Percentiles rank a stretch among this genome's conserved stretches.
Evolutionary conservation across 2,329 filamentous ascomycete species (phyloP).

Genomic region (Hypoxylon sp.): DNA sequence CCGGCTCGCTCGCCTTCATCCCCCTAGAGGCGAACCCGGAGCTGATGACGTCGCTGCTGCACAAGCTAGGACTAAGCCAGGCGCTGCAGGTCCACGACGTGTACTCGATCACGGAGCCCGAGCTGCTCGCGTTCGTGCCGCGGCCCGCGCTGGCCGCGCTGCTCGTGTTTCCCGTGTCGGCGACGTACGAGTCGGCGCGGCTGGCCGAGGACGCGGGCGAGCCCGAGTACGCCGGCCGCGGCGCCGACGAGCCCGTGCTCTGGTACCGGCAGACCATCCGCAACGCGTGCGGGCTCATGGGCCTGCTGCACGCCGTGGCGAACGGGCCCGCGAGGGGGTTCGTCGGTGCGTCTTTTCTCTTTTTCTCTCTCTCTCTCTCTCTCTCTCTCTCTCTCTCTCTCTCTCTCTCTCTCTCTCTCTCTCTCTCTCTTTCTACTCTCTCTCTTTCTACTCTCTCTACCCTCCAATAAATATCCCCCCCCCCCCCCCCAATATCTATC

Average conservation of each 20-base stretch:
- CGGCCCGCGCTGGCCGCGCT: conserved; percentile 89
- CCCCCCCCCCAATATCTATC: conserved; percentile 43
- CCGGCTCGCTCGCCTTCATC: conserved; percentile 62
- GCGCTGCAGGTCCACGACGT: conserved; percentile 87
- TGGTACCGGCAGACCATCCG: conserved; percentile 97
- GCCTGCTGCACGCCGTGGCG: conserved; percentile 81
- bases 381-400: conserved; percentile 33
- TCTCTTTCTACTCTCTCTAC: not conserved
- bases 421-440: not conserved
- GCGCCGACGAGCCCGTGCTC: conserved; percentile 78
- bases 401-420: conserved; percentile 33
- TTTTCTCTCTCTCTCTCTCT: not conserved
- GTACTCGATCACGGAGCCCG: conserved; percentile 87
- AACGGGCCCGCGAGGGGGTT: conserved; percentile 78
- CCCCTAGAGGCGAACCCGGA: conserved; percentile 82
- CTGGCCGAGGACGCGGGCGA: conserved; percentile 75
- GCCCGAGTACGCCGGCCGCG: conserved; percentile 74
- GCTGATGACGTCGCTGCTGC: conserved; percentile 86
- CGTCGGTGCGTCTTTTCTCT: conserved; percentile 60
- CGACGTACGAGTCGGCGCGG: conserved; percentile 82
- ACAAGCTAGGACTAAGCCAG: conserved; percentile 84
- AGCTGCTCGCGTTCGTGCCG: conserved; percentile 86
- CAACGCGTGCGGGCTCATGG: conserved; percentile 93
- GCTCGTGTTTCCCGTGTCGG: conserved; percentile 88
- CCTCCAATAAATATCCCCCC: too few species aligned